These are phyloP conservation scores for Aurinia saxatilis DNA, from an alignment of 345 rosid genomes.

Conservation along the genomic window DNA sequence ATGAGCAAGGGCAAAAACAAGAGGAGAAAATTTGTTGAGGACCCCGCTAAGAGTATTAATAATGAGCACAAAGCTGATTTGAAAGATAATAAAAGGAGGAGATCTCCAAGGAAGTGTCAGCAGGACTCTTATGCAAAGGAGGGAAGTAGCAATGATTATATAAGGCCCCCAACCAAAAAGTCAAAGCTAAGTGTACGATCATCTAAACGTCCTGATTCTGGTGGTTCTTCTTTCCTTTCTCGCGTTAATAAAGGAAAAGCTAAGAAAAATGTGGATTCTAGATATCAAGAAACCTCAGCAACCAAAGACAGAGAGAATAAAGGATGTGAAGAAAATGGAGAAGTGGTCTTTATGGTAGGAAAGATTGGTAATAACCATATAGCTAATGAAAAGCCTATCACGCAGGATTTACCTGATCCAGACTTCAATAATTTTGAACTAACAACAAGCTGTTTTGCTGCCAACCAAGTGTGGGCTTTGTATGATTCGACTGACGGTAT, in stretches of 20 bases:
- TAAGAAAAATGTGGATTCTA: conserved; percentile 23
- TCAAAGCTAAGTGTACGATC: conserved; percentile 25
- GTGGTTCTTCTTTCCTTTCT: conserved; percentile 21
- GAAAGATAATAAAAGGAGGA: conserved; percentile 32
- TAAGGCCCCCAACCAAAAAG: conserved; percentile 28
- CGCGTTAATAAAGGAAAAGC: conserved; percentile 10
- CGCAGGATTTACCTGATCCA: conserved; percentile 46
- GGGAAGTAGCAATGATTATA: conserved; percentile 26
- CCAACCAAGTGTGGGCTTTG: conserved; percentile 73
- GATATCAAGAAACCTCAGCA: conserved; percentile 19
- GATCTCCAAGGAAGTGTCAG: conserved; percentile 47
- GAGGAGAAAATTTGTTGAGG: conserved; percentile 33
- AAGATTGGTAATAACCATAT: conserved; percentile 16
- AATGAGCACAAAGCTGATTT: conserved; percentile 13
- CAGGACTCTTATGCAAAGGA: conserved; percentile 31
- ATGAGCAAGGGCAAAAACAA: conserved; percentile 24
- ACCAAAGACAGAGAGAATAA: conserved; percentile 21
- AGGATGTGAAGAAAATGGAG: conserved; percentile 22
- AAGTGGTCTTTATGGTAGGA: conserved; percentile 14
- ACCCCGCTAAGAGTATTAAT: conserved; percentile 30
- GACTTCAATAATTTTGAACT: conserved; percentile 66
- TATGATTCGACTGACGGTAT: conserved; percentile 69
- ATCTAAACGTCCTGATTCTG: conserved; percentile 23
- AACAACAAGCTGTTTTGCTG: conserved; percentile 47
- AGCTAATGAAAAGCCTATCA: conserved; percentile 2